A percentile compares a stretch with the other conserved stretches of the same genome.
Conservation (phyloP, 164 flowering plant genomes). For the Pachysandra terminalis region DNA sequence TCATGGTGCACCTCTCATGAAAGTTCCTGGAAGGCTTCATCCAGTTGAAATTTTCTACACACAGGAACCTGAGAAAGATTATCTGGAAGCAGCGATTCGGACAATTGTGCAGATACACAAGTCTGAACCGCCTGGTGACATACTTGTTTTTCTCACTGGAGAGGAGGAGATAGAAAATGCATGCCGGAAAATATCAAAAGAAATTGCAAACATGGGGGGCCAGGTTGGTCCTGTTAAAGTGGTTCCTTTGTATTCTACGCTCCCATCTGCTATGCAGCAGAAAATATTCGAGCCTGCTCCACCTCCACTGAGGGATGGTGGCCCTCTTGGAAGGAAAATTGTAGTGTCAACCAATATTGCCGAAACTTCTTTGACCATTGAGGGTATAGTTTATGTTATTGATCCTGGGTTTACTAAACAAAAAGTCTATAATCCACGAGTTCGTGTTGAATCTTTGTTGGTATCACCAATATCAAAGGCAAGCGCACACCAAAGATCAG, state of each 20-base stretch:
- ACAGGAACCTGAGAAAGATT: slow-evolving; percentile 92
- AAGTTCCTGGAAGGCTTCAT: slow-evolving; percentile 92
- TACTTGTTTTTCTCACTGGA: slow-evolving; percentile 95
- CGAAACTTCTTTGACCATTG: slow-evolving; percentile 44
- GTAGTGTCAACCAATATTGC: slow-evolving; percentile 84
- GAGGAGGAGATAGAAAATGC: slow-evolving; percentile 99
- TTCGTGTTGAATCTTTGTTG: slow-evolving; percentile 85
- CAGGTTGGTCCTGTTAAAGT: slow-evolving; percentile 81
- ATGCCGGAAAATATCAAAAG: slow-evolving; percentile 69
- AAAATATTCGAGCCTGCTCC: slow-evolving; percentile 95
- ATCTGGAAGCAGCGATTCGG: slow-evolving; percentile 87
- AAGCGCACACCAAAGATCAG: slow-evolving; percentile 96
- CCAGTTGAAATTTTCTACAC: slow-evolving; percentile 96
- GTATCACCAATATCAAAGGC: slow-evolving; percentile 96
- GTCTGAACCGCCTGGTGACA: slow-evolving; percentile 79
- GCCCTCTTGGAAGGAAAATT: slow-evolving; percentile 89
- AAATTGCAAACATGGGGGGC: slow-evolving; percentile 60
- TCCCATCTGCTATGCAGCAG: slow-evolving; percentile 97
- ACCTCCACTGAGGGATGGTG: slow-evolving; percentile 64
- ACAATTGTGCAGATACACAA: slow-evolving; percentile 89
- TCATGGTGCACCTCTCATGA: slow-evolving; percentile 86
- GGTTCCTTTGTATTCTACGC: slow-evolving; percentile 87
- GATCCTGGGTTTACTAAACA: slow-evolving; percentile 96
- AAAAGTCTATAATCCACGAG: slow-evolving; percentile 88
- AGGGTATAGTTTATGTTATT: slow-evolving; percentile 94